A percentile compares a stretch with the other conserved stretches of the same genome.
Evolutionary conservation across 2,329 filamentous ascomycete genomes (phyloP).

Genomic region (Hypocrella siamensis): DNA sequence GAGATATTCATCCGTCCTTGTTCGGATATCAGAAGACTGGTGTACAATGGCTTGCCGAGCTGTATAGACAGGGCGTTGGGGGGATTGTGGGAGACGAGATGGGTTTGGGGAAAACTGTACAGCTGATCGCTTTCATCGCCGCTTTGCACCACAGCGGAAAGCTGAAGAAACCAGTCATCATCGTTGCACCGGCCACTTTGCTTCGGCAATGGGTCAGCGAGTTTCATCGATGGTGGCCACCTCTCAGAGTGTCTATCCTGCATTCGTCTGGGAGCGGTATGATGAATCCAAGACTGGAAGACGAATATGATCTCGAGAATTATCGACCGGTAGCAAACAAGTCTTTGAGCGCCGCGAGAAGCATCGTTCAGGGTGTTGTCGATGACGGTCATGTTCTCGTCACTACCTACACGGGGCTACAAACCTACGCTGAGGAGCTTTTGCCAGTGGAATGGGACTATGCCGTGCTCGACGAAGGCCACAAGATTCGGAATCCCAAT

Average conservation of each 20-base stretch:
- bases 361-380: constrained; percentile 68
- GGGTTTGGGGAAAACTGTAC: constrained; percentile 88
- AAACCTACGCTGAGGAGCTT: constrained; percentile 73
- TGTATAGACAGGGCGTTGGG: constrained; percentile 78
- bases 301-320: constrained; percentile 33
- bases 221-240: constrained; percentile 98
- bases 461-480: constrained; percentile 88
- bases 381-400: constrained; percentile 82
- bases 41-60: constrained; percentile 88
- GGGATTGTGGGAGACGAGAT: constrained; percentile 97
- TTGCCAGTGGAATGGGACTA: constrained; percentile 83
- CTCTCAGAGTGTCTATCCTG: constrained; percentile 85
- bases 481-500: constrained; percentile 96
- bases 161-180: constrained; percentile 69
- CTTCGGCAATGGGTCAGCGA: constrained; percentile 98
- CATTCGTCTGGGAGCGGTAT: constrained; percentile 95
- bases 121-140: constrained; percentile 63
- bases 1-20: constrained; percentile 80
- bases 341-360: constrained; percentile 47
- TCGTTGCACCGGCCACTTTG: constrained; percentile 87
- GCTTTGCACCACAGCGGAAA: constrained; percentile 84
- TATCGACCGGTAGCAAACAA: constrained; percentile 17
- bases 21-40: constrained; percentile 97
- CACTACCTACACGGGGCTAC: constrained; percentile 91
- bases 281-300: constrained; percentile 59